Evolutionary conservation across 2,329 filamentous ascomycete species (phyloP), one percentile per base, ranked within the genome.

Genomic region (Fusarium mangiferae): DNA sequence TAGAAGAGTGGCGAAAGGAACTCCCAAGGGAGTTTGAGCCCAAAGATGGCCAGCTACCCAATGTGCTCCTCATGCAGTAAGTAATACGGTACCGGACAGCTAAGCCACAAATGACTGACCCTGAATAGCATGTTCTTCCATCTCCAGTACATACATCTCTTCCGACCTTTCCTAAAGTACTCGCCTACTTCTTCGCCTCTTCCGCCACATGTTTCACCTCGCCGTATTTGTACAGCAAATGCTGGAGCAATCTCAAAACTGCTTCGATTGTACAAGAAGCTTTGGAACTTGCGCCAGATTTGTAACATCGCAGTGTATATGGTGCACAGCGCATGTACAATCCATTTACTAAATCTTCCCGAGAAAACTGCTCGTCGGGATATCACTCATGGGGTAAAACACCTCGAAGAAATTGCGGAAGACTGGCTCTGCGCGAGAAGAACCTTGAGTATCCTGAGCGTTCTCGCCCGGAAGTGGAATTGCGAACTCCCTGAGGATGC

Each of bases 241-340:
- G 96, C 96, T 1, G 91, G 92, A 5, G 91, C 92, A 73, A 96
- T 98, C 62, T 98, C 95, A 1, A 98, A 98, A 79, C 86, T 98
- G n/a, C 92, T 98, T 84, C 91, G 96, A 2, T 85, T 98, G 4
- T 99, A 98, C 84, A 98, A 97, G 82, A 94, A 96, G 75, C 92
- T 92, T 3, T 97, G 98, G 82, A 94, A 96, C 15, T 84, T 98
- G 18, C 91, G 94, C 9, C 96, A 98, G 80, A 98, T 99, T 39
- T 97, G 94, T 84, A 98, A 98, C 79, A 94, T 98, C 77, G 95
- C 93, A 7, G 95, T 98, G 2, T 99, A 99, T 82, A 98, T 98
- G 83, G 89, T 93, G 0, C 96, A 98, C 81, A 96, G 94, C 9
- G 95, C 96, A 36, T 98, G 95, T 80, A 98, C 95, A 0, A 97